Evolutionary conservation across 2,329 filamentous ascomycete genomes (phyloP), one percentile per base, ranked within the genome.

Genomic region (Metarhizium sp.): DNA sequence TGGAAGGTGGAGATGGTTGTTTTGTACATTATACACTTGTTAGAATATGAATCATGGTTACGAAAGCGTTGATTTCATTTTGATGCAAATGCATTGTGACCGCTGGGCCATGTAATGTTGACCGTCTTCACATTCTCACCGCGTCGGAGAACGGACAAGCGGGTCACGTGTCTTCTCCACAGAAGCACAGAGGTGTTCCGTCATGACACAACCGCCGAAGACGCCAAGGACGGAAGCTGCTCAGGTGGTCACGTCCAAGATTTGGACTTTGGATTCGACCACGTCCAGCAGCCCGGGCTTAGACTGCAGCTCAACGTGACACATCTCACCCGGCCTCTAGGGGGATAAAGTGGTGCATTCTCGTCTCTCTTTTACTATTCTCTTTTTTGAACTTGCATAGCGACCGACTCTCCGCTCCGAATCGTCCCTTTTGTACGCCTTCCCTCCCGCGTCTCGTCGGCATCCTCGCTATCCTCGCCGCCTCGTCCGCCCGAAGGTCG

Each of bases 171-270:
- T 52, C 46, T 45, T 57, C 55, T 57, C 54, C 55, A 60, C 57
- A 58, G 50, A 54, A 55, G 53, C 58, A 55, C 57, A 34, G 32
- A 34, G 10, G 1, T 57, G 60, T 60, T 25, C 59, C 29, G 18
- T 45, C 53, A 69, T 70, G 68, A 70, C 62, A 67, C 64, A 65
- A 66, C 59, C 56, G 61, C 61, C 60, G 6, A 34, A 64, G 65
- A 58, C 55, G 61, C 61, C 61, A 54, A 59, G 58, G 43, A 55
- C 57, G 63, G 59, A 66, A 62, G 62, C 66, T 63, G 63, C 60
- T 63, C 59, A 66, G 60, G 61, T 57, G 58, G 54, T 38, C 36
- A 29, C 48, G 53, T 57, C 49, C 56, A 58, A 57, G 59, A 55
- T 42, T 18, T 16, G 13, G 25, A 29, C n/a, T 25, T n/a, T 20